Evolutionary conservation across 2,329 filamentous ascomycete species (phyloP).

Genomic region (Cladosporium sp.): DNA sequence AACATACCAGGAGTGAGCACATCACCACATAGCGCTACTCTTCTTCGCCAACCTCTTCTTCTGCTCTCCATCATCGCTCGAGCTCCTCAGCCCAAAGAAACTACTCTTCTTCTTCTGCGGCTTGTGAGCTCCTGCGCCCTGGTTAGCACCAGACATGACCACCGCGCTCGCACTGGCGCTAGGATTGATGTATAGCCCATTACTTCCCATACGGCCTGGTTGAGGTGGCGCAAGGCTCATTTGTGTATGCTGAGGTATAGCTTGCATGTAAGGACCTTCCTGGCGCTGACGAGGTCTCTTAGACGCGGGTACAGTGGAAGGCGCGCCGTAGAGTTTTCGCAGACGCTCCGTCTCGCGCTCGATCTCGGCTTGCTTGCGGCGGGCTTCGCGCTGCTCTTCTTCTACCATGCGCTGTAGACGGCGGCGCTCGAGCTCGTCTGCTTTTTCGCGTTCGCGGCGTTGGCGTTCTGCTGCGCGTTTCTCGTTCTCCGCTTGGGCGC

Average conservation of each 20-base stretch:
- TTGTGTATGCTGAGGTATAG: slow-evolving; percentile 21
- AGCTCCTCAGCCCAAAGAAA: slow-evolving; percentile 33
- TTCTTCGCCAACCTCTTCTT: slow-evolving; percentile 38
- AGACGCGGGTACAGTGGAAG: slow-evolving; percentile 5
- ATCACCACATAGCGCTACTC: slow-evolving; percentile 41
- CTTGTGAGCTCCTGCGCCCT: slow-evolving; percentile 16
- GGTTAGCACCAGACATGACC: slow-evolving; percentile 32
- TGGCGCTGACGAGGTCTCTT: slow-evolving; percentile 4
- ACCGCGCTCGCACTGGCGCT: slow-evolving; percentile 25
- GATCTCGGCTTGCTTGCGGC: slow-evolving; percentile 47
- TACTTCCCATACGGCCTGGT: slow-evolving; percentile 16
- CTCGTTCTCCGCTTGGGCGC: slow-evolving; percentile 40
- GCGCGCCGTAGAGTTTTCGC: slow-evolving; percentile 59
- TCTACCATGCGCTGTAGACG: slow-evolving; percentile 52
- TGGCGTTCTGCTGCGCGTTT: slow-evolving; percentile 43
- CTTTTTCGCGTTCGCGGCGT: slow-evolving; percentile 54
- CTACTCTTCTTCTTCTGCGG: slow-evolving; percentile 33
- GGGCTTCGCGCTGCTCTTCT: slow-evolving; percentile 57
- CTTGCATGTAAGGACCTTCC: slow-evolving; percentile 19
- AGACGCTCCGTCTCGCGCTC: slow-evolving; percentile 76
- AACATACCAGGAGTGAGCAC: too few relatives aligned
- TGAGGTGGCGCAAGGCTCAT: slow-evolving; percentile 16
- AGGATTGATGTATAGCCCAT: slow-evolving; percentile 29
- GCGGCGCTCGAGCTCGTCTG: slow-evolving; percentile 54
- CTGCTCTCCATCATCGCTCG: slow-evolving; percentile 26